Evolutionary conservation across 345 rosid genomes (phyloP), one percentile per base, ranked within the genome.

Genomic region (Syzygium oleosum): DNA sequence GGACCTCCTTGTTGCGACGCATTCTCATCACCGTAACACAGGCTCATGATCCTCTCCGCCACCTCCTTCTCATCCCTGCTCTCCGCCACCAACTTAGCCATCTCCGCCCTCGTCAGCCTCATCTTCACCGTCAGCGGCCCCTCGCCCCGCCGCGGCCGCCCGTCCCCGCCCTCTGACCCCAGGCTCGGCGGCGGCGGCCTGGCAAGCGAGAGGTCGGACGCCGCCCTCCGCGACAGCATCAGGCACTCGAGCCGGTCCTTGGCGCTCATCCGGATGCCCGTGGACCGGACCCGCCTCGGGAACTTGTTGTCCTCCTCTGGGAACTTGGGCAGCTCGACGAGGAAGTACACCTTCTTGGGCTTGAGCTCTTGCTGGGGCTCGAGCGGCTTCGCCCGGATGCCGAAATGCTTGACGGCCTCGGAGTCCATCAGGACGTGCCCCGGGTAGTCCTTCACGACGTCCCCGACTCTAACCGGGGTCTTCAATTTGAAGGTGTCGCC

Each of bases 231-330:
- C 1, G 99, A 93, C 53, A 96, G 88, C 98, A 96, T 96, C 86
- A 98, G 91, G 86, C 89, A 91, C 87, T 98, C 99, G 23, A 98
- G 92, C 92, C 99, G 77, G 85, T 98, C 99, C 91, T 94, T 96
- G 11, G 99, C 99, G 25, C 94, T 92, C 91, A 98, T 92, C 86
- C 92, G 94, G 13, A 98, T 92, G 9, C 94, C 99, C 1, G 85
- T 23, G 43, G 99, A 98, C 85, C 92, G 92, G 7, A 91, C 99
- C 89, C 98, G 89, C 87, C 99, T 93, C 1, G 98, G 94, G 3
- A 87, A 58, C 21, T 52, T 89, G 63, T 88, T 92, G 61, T 91
- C 91, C 8, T 84, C 78, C 31, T 89, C 93, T 1, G 92, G 93
- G 34, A 90, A 46, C 88, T 91, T 90, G 0, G 99, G 99, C 19